phyloP scores from a whole-genome alignment of 371 early-diverging fungal species.

The Amoeboaphelidium occidentale region DNA sequence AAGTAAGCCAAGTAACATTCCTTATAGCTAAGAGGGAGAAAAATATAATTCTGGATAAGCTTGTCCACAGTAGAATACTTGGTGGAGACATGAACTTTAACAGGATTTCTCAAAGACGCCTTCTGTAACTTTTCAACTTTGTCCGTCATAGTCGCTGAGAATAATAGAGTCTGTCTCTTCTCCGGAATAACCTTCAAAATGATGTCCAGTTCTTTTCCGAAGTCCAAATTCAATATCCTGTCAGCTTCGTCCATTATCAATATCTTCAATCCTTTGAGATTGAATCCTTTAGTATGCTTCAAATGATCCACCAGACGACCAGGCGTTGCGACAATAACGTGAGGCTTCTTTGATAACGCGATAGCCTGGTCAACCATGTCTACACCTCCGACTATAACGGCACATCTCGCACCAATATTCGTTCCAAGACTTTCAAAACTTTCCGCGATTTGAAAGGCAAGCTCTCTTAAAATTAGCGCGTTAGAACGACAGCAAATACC shows the following conservation, averaged over 20 bases:
- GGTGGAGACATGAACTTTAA: slow-evolving; percentile 67
- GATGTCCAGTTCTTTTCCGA: slow-evolving; percentile 50
- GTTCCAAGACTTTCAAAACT: slow-evolving; percentile 80
- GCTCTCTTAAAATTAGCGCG: slow-evolving; percentile 33
- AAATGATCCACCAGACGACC: slow-evolving; percentile 89
- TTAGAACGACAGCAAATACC: slow-evolving; percentile 18
- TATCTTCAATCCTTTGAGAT: slow-evolving; percentile 21
- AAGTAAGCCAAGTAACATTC: slow-evolving; percentile 65
- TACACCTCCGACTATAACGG: slow-evolving; percentile 82
- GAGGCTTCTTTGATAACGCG: slow-evolving; percentile 62
- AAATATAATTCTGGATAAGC: slow-evolving; percentile 68
- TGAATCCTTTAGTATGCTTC: slow-evolving; percentile 33
- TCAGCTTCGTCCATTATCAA: slow-evolving; percentile 89
- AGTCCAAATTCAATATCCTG: slow-evolving; percentile 55
- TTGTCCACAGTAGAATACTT: slow-evolving; percentile 53
- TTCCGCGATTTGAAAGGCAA: slow-evolving; percentile 91
- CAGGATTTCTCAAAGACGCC: slow-evolving; percentile 12
- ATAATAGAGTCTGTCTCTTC: slow-evolving; percentile 69
- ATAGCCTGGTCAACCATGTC: slow-evolving; percentile 85
- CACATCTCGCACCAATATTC: slow-evolving; percentile 52
- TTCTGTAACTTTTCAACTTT: slow-evolving; percentile 32
- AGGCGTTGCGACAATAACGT: slow-evolving; percentile 92
- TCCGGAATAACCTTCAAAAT: slow-evolving; percentile 54
- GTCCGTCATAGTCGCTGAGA: slow-evolving; percentile 89
- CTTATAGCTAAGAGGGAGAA: slow-evolving; percentile 78